phyloP scores from a whole-genome alignment of 2,329 filamentous ascomycete genomes.

The Mycogone perniciosa region DNA sequence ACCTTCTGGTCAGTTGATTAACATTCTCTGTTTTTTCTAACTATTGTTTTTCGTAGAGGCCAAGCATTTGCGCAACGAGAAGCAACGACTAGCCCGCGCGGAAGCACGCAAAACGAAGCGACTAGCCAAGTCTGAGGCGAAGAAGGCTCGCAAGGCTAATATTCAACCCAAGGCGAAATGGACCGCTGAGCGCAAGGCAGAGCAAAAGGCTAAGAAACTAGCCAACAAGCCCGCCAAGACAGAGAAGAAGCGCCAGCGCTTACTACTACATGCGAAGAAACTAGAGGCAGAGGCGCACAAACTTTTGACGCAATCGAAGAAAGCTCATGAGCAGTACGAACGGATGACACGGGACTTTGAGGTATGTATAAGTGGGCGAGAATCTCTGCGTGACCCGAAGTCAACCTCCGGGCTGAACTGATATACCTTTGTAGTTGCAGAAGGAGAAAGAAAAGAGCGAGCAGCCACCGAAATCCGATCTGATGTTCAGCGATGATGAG shows the following conservation, averaged over 20 bases:
- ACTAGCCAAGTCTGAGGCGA: slow-evolving; percentile 13
- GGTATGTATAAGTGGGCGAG: background rate
- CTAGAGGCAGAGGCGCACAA: slow-evolving; percentile 35
- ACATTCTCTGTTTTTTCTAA: background rate
- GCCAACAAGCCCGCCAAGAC: slow-evolving; percentile 25
- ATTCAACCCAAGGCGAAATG: slow-evolving; percentile 27
- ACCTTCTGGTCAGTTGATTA: background rate
- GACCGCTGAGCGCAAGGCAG: slow-evolving; percentile 26
- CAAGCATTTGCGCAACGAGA: background rate
- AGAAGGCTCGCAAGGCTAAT: slow-evolving; percentile 32
- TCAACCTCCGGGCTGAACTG: too few species aligned
- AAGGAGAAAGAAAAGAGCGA: background rate
- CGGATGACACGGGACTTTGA: slow-evolving; percentile 13
- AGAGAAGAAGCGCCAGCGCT: slow-evolving; percentile 33
- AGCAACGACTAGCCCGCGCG: background rate
- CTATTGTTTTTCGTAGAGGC: background rate
- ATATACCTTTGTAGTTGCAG: background rate
- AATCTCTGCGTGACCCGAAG: too few species aligned
- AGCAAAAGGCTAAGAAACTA: slow-evolving; percentile 25
- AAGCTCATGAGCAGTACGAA: slow-evolving; percentile 24
- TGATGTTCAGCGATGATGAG: slow-evolving; percentile 16
- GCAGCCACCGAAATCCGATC: slow-evolving; percentile 7
- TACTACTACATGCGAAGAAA: slow-evolving; percentile 32
- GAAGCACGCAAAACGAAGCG: background rate
- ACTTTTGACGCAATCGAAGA: slow-evolving; percentile 35